phyloP scores from a whole-genome alignment of 2,329 filamentous ascomycete genomes.

The Calonectria montana region DNA sequence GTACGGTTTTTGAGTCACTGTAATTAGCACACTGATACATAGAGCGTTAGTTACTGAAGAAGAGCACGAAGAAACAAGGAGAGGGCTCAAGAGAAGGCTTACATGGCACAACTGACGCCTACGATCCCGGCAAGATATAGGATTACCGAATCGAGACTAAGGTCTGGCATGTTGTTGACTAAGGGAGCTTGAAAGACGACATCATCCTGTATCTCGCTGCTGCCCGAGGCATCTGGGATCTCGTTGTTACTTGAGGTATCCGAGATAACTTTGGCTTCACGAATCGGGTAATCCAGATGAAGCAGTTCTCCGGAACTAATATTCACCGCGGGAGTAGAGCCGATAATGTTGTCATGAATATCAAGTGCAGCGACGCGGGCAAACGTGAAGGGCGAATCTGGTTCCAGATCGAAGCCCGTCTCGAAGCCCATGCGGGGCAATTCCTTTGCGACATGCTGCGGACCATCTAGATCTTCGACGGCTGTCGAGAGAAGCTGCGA shows the following conservation, averaged over 20 bases:
- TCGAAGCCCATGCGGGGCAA: slow-evolving; percentile 5
- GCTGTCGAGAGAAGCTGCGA: not conserved
- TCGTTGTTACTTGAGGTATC: no score
- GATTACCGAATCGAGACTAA: not conserved
- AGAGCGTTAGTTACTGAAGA: not conserved
- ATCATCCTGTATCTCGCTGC: not conserved
- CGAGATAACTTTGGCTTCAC: not conserved
- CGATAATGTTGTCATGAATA: not conserved
- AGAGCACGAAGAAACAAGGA: not conserved
- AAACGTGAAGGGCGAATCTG: not conserved
- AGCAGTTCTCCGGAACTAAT: not conserved
- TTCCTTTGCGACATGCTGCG: not conserved
- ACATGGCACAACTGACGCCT: not conserved
- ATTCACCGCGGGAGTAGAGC: slow-evolving; percentile 2
- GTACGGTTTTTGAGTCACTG: not conserved
- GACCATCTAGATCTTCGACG: not conserved
- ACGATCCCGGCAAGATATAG: not conserved
- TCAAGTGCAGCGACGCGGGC: slow-evolving; percentile 6
- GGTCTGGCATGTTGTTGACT: not conserved
- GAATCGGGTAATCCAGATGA: not conserved
- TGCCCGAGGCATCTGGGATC: not conserved
- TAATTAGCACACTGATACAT: not conserved
- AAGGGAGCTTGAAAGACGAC: not conserved
- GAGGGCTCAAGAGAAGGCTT: not conserved
- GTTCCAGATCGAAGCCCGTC: not conserved